Percentiles rank a stretch among this genome's conserved stretches.
phyloP scores from a whole-genome alignment of 805 yeast genomes.

The Tetrapisispora taiwanensis region DNA sequence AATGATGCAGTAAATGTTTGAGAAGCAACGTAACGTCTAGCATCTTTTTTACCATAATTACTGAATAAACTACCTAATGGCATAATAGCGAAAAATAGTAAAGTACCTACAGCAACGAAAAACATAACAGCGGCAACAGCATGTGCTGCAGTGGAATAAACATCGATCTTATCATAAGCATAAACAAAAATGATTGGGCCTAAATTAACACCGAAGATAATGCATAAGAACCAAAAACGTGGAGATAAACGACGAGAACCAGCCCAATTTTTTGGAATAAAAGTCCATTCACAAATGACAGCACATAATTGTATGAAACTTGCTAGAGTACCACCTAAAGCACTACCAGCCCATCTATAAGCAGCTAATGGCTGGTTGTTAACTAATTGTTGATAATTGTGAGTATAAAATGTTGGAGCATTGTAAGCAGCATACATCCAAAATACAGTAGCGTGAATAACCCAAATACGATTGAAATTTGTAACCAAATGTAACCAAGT shows the following conservation, averaged over 20 bases:
- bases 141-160: conserved; percentile 60
- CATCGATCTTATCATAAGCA: conserved; percentile 62
- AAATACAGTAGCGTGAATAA: conserved; percentile 77
- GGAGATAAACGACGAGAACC: conserved; percentile 96
- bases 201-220: conserved; percentile 60
- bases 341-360: conserved; percentile 85
- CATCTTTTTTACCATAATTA: conserved; percentile 74
- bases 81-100: conserved; percentile 83
- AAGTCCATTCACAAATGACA: conserved; percentile 85
- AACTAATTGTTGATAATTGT: conserved; percentile 69
- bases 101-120: conserved; percentile 76
- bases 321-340: conserved; percentile 88
- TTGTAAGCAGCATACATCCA: conserved; percentile 95
- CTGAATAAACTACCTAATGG: conserved; percentile 96
- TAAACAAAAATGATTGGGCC: conserved; percentile 83
- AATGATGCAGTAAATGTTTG: conserved; percentile 94
- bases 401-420: conserved; percentile 85
- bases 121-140: conserved; percentile 79
- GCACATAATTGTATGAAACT: conserved; percentile 73
- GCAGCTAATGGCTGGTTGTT: conserved; percentile 86
- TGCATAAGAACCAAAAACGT: conserved; percentile 65
- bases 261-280: conserved; percentile 97
- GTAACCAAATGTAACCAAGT: conserved; percentile 95
- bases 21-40: conserved; percentile 83
- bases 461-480: conserved; percentile 97